Evolutionary conservation across 305 asterid species (phyloP).

Genomic region (Andrographis paniculata): DNA sequence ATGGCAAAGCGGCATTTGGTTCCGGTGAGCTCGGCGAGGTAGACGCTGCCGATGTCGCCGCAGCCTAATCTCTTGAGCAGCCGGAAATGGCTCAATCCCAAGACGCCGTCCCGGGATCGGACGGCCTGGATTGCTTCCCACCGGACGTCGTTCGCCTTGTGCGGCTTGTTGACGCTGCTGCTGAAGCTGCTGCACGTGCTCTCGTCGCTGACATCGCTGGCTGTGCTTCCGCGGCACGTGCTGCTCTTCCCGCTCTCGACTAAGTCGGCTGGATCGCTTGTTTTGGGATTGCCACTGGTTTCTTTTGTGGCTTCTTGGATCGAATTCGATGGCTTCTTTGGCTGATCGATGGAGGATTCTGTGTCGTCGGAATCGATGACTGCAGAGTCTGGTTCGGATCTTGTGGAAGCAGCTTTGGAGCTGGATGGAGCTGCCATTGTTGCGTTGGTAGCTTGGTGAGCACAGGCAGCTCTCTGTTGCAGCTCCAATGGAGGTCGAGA

Average conservation of each 20-base stretch:
- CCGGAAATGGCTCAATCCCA: conserved; percentile 72
- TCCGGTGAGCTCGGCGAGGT: conserved; percentile 66
- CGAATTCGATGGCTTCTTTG: conserved; percentile 39
- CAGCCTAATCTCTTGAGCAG: conserved; percentile 68
- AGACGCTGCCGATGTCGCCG: conserved; percentile 85
- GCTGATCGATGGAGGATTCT: conserved; percentile 32
- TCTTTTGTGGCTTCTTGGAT: conserved; percentile 37
- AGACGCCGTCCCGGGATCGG: conserved; percentile 43
- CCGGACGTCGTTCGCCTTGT: conserved; percentile 54
- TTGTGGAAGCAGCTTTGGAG: too few species aligned
- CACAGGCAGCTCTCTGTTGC: conserved; percentile 23
- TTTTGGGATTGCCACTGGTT: conserved; percentile 43
- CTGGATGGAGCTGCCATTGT: too few species aligned
- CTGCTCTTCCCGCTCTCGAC: conserved; percentile 66
- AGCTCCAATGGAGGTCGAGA: conserved; percentile 20
- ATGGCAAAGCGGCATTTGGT: conserved; percentile 69
- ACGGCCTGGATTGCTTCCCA: conserved; percentile 77
- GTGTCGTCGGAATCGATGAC: conserved; percentile 23
- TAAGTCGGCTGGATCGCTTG: conserved; percentile 26
- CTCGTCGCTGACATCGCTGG: conserved; percentile 63
- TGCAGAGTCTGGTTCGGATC: conserved; percentile 36
- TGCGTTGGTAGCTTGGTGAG: conserved; percentile 27
- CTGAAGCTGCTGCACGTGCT: conserved; percentile 73
- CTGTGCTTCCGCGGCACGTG: conserved; percentile 56
- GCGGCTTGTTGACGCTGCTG: conserved; percentile 63